phyloP scores from a whole-genome alignment of 225 moss, liverwort and hornwort species.

The Pleurozium schreberi region DNA sequence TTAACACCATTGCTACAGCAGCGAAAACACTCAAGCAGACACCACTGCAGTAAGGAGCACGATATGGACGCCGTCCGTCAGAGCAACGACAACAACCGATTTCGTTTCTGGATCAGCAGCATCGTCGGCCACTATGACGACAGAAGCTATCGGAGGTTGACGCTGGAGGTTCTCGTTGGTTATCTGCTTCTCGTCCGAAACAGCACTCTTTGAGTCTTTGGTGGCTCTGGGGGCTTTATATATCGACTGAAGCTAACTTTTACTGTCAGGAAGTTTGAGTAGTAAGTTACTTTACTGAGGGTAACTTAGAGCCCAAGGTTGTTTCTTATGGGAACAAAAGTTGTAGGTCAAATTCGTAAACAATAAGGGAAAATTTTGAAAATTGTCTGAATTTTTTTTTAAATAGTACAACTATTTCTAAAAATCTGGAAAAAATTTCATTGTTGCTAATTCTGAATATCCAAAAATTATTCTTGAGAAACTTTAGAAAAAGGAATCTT shows the following conservation, averaged over 20 bases:
- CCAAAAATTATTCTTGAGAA: too few species aligned
- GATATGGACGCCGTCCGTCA: neutral
- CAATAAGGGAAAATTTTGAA: too few species aligned
- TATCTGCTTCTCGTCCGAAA: neutral
- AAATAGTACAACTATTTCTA: too few species aligned
- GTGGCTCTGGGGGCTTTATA: neutral
- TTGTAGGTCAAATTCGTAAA: too few species aligned
- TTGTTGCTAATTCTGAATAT: too few species aligned
- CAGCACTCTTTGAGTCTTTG: neutral
- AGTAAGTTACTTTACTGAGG: too few species aligned
- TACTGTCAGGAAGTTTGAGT: too few species aligned
- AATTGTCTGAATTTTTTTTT: too few species aligned
- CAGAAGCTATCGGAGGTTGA: neutral
- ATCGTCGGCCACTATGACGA: neutral
- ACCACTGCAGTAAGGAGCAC: neutral
- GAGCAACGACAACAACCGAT: neutral
- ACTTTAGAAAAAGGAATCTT: too few species aligned
- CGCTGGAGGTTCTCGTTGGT: neutral
- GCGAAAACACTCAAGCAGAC: neutral
- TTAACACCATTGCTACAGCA: neutral
- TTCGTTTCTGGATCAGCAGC: neutral
- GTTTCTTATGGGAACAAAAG: too few species aligned
- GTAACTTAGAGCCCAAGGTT: too few species aligned
- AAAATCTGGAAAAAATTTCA: too few species aligned
- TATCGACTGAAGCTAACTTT: neutral